These are phyloP conservation scores for Rubroboletus satanas DNA, from an alignment of 768 basidiomycete species.

Conservation along the genomic window DNA sequence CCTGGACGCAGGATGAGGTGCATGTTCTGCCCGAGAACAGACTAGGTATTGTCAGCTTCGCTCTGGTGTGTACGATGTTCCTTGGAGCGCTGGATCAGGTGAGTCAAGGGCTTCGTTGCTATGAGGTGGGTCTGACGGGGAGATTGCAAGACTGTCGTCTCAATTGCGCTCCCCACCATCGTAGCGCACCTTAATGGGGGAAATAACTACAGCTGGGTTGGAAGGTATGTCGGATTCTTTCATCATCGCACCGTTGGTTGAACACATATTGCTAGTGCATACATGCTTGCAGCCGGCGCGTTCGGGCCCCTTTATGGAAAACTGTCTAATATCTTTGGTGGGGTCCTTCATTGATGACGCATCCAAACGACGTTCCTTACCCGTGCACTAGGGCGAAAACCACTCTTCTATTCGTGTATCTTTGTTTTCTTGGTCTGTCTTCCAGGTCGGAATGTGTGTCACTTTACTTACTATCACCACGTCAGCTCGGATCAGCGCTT, in stretches of 20 bases:
- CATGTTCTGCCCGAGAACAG: constrained; percentile 44
- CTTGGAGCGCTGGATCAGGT: constrained; percentile 57
- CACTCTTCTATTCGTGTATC: constrained; percentile 61
- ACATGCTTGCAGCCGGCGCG: constrained; percentile 64
- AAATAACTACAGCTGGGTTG: constrained; percentile 66
- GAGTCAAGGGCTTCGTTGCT: background rate
- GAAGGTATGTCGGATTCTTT: constrained; percentile 39
- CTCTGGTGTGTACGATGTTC: constrained; percentile 25
- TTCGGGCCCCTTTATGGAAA: constrained; percentile 75
- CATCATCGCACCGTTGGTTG: background rate
- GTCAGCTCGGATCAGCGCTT: constrained; percentile 69
- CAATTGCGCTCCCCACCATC: constrained; percentile 70
- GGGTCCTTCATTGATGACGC: background rate
- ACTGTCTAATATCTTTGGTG: constrained; percentile 54
- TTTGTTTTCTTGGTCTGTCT: constrained; percentile 56
- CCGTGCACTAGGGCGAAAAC: constrained; percentile 51
- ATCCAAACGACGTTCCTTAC: background rate
- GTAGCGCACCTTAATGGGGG: constrained; percentile 60
- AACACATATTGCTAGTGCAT: constrained; percentile 45
- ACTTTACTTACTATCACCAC: background rate
- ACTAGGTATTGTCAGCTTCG: constrained; percentile 21
- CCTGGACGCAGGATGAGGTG: constrained; percentile 49
- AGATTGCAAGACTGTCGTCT: constrained; percentile 50
- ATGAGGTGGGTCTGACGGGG: background rate
- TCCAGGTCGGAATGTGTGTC: background rate